Conservation (phyloP, 345 rosid genomes). For the Sonneratia caseolaris region DNA sequence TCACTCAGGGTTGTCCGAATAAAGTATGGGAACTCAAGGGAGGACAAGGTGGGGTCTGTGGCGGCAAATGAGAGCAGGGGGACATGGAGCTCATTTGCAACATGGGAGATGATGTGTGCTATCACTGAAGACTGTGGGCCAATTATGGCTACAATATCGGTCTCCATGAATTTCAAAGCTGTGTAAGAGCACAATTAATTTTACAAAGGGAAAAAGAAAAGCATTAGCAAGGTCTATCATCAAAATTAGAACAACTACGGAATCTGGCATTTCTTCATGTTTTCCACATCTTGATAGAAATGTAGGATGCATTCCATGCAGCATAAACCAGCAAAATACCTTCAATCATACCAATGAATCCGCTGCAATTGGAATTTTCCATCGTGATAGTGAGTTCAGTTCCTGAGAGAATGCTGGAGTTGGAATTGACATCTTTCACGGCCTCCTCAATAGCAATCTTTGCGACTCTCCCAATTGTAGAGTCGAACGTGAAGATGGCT, state of each 20-base stretch:
- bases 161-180: constrained; percentile 88
- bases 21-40: constrained; percentile 80
- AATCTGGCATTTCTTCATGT: not conserved
- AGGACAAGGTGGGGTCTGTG: constrained; percentile 81
- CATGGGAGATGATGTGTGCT: constrained; percentile 56
- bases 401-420: constrained; percentile 51
- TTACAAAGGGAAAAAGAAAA: not conserved
- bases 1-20: constrained; percentile 74
- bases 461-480: constrained; percentile 74
- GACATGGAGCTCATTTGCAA: constrained; percentile 67
- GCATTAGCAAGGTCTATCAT: not conserved
- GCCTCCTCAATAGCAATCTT: constrained; percentile 83
- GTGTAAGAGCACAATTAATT: constrained; percentile 6
- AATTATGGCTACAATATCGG: constrained; percentile 53
- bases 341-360: constrained; percentile 82
- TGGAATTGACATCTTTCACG: constrained; percentile 74
- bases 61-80: constrained; percentile 81
- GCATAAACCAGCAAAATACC: constrained; percentile 30
- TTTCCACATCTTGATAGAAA: not conserved
- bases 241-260: constrained; percentile 1
- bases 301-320: not conserved
- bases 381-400: constrained; percentile 34
- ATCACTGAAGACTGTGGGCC: constrained; percentile 91
- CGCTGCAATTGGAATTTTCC: constrained; percentile 68
- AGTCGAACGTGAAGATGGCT: constrained; percentile 50